These are phyloP conservation scores for Boletellus emodensis DNA, from an alignment of 768 basidiomycete species.

Conservation along the genomic window DNA sequence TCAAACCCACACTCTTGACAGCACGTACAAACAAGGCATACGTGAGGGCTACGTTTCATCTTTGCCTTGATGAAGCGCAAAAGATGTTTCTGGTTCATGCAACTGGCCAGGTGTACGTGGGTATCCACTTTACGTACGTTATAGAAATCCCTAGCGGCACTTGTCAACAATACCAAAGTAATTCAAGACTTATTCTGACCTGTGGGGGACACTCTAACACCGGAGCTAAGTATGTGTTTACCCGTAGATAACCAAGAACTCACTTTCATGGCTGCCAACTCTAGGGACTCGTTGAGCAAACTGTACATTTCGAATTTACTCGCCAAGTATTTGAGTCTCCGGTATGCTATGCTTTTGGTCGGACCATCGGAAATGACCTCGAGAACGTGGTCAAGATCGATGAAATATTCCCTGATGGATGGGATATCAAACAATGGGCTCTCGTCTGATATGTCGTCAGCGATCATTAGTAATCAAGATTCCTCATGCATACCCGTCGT, in stretches of 20 bases:
- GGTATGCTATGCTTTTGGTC: conserved; percentile 91
- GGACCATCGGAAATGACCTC: conserved; percentile 93
- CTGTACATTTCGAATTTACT: conserved; percentile 94
- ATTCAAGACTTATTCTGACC: conserved; percentile 11
- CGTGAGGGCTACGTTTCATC: conserved; percentile 85
- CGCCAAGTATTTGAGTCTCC: conserved; percentile 83
- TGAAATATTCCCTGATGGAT: conserved; percentile 88
- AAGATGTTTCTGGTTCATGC: conserved; percentile 99
- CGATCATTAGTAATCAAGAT: background rate
- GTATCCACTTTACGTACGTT: conserved; percentile 98
- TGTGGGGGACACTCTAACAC: conserved; percentile 30
- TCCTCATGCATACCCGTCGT: conserved; percentile 5
- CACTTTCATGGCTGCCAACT: conserved; percentile 96
- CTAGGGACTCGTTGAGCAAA: conserved; percentile 89
- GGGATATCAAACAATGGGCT: conserved; percentile 76
- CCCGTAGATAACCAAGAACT: conserved; percentile 15
- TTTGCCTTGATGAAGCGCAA: conserved; percentile 98
- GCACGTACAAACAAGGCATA: conserved; percentile 30
- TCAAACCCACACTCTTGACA: background rate
- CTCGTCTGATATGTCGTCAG: conserved; percentile 23
- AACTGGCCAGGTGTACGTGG: conserved; percentile 96
- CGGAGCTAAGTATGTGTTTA: conserved; percentile 2
- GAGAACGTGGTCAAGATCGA: conserved; percentile 90
- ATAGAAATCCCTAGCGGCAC: conserved; percentile 82
- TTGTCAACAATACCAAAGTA: conserved; percentile 2